These are phyloP conservation scores for Hyphopichia pseudoburtonii DNA, from an alignment of 1,139 yeast species.

Conservation along the genomic window DNA sequence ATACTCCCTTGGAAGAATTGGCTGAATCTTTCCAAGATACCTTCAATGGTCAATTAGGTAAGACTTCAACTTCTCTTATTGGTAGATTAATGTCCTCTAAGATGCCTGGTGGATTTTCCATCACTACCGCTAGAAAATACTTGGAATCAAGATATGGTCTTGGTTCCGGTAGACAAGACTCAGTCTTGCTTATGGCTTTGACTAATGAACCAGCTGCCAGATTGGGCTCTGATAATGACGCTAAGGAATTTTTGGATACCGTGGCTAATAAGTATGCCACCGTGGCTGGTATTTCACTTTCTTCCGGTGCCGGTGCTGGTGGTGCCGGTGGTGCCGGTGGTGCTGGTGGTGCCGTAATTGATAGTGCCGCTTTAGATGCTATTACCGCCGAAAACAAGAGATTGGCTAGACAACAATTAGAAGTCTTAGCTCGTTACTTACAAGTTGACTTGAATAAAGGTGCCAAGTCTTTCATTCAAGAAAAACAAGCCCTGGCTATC, in stretches of 20 bases:
- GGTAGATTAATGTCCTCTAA: slow-evolving; percentile 92
- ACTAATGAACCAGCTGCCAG: slow-evolving; percentile 90
- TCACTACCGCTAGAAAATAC: slow-evolving; percentile 87
- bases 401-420: slow-evolving; percentile 93
- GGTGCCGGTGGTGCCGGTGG: slow-evolving; percentile 52
- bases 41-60: slow-evolving; percentile 86
- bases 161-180: slow-evolving; percentile 91
- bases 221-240: slow-evolving; percentile 82
- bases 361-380: slow-evolving; percentile 95
- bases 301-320: slow-evolving; percentile 59
- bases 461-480: slow-evolving; percentile 80
- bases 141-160: slow-evolving; percentile 89
- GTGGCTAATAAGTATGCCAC: slow-evolving; percentile 85
- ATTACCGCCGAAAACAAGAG: slow-evolving; percentile 85
- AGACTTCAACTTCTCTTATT: slow-evolving; percentile 84
- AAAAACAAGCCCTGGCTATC: slow-evolving; percentile 80
- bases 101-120: slow-evolving; percentile 99
- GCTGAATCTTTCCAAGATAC: slow-evolving; percentile 94
- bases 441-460: slow-evolving; percentile 90
- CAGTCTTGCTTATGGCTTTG: slow-evolving; percentile 77
- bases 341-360: slow-evolving; percentile 86
- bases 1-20: slow-evolving; percentile 90
- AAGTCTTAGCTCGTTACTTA: slow-evolving; percentile 91
- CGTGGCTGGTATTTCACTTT: slow-evolving; percentile 71
- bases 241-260: slow-evolving; percentile 82